Evolutionary conservation across 768 basidiomycete species (phyloP).

Genomic region (Kwoniella sp.): DNA sequence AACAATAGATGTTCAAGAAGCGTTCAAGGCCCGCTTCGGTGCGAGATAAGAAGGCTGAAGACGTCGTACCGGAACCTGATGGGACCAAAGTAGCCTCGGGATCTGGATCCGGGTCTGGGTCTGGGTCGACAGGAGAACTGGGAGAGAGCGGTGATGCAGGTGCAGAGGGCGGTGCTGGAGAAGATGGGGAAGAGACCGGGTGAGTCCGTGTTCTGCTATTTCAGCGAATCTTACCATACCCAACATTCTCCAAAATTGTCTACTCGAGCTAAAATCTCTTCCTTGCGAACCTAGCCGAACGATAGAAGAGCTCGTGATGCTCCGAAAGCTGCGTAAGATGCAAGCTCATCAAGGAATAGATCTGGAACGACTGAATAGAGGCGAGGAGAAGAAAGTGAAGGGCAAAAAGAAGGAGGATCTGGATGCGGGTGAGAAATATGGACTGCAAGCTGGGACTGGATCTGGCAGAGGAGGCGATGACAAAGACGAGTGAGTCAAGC

Average conservation of each 20-base stretch:
- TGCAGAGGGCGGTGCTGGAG: slow-evolving; percentile 11
- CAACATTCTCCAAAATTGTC: too few species aligned
- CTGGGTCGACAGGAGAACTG: too few species aligned
- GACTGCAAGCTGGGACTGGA: slow-evolving; percentile 60
- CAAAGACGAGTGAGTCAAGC: slow-evolving; percentile 65
- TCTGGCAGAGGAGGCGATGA: slow-evolving; percentile 46
- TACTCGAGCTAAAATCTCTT: background rate
- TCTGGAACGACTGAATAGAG: slow-evolving; percentile 76
- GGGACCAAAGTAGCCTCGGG: slow-evolving; percentile 8
- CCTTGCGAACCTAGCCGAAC: slow-evolving; percentile 45
- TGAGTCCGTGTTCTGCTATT: slow-evolving; percentile 18
- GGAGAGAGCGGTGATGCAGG: background rate
- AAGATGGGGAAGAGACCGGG: slow-evolving; percentile 45
- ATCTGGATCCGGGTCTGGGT: slow-evolving; percentile 6
- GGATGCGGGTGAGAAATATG: slow-evolving; percentile 58
- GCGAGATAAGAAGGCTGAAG: slow-evolving; percentile 40
- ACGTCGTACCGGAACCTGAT: background rate
- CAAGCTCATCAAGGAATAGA: slow-evolving; percentile 74
- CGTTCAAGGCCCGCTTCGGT: slow-evolving; percentile 52
- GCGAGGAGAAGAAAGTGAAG: slow-evolving; percentile 68
- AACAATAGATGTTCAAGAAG: slow-evolving; percentile 56
- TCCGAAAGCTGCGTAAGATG: slow-evolving; percentile 72
- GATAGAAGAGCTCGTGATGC: slow-evolving; percentile 78
- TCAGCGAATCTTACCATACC: too few species aligned
- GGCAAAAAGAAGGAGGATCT: slow-evolving; percentile 61